These are phyloP conservation scores for Quercus glauca DNA, from an alignment of 306 rosid species.

Conservation along the genomic window DNA sequence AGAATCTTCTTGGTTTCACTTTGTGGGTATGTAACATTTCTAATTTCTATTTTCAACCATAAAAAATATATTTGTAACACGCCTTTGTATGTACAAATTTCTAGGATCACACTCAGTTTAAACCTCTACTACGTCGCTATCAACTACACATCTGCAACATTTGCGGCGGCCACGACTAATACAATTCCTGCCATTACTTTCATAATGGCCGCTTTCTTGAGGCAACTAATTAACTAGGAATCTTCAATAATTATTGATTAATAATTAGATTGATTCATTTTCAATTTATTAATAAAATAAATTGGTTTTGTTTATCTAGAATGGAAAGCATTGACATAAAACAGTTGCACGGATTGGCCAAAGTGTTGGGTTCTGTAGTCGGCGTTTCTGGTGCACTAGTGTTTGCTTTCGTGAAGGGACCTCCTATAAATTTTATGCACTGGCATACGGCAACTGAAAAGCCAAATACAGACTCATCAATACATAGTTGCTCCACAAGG, in stretches of 20 bases:
- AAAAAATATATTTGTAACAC: neutral
- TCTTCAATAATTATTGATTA: too few species aligned
- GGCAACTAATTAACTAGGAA: slow-evolving; percentile 33
- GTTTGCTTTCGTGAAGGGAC: slow-evolving; percentile 78
- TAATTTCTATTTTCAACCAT: neutral
- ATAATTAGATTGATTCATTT: too few species aligned
- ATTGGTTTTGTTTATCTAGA: slow-evolving; percentile 38
- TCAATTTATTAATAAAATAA: neutral
- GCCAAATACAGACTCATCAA: neutral
- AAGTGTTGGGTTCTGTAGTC: slow-evolving; percentile 60
- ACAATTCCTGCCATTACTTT: slow-evolving; percentile 82
- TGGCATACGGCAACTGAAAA: slow-evolving; percentile 33
- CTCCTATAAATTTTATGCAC: slow-evolving; percentile 48
- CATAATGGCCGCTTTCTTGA: slow-evolving; percentile 54
- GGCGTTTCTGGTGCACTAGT: slow-evolving; percentile 72
- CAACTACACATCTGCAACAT: slow-evolving; percentile 82
- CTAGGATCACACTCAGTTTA: slow-evolving; percentile 73
- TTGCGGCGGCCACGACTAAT: slow-evolving; percentile 84
- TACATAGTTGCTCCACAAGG: slow-evolving; percentile 25
- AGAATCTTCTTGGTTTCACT: slow-evolving; percentile 73
- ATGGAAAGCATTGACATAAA: slow-evolving; percentile 61
- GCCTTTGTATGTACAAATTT: neutral
- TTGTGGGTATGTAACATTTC: slow-evolving; percentile 55
- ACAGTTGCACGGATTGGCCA: slow-evolving; percentile 58
- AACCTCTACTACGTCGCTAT: slow-evolving; percentile 76